Evolutionary conservation across 257 asterid species (phyloP), one percentile per base, ranked within the genome.

Genomic region (Plectranthus barbatus): DNA sequence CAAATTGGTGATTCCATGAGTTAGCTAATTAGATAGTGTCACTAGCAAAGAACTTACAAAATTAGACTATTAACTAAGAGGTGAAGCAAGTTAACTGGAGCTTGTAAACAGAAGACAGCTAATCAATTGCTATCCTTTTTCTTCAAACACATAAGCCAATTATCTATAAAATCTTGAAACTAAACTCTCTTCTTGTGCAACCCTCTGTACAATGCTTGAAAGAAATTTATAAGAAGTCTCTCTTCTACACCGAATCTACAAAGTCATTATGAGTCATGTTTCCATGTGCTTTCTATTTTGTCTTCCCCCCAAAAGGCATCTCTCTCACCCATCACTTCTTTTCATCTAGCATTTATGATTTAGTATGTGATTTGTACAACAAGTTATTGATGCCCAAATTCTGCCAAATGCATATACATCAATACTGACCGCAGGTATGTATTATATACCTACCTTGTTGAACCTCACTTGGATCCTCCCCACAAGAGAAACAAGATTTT

Each of bases 401-500:
- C 0, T 24, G 11, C 24, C 39, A 11, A 13, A 14, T 31, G 6
- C 1, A 54, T 3, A 54, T 37, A 31, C 31, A 26, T 26, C 31
- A 5, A 26, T 26, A 26, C 5, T 5, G 5, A 26, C 31, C 31
- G 31, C 5, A 26, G 31, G 31, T 26, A 26, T 26, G 31, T 26
- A 26, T 26, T n/a, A 58, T 12, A 4, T 49, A 56, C 69, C 47
- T 76, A 89, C 97, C 99, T 79, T 82, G 86, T 74, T 73, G 93
- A 75, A 81, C 79, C 77, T 78, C 88, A 71, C 78, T 84, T 68
- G 97, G 94, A 79, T 86, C 95, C 14, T 79, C 79, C 62, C 97
- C 96, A 55, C 97, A 92, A 34, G 96, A 86, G 74, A 92, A 82
- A 76, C 97, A 89, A 46, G 93, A 83, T 69, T 74, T 92, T 46